phyloP scores from a whole-genome alignment of 2,329 filamentous ascomycete species.

The Arachnomyces sp. region DNA sequence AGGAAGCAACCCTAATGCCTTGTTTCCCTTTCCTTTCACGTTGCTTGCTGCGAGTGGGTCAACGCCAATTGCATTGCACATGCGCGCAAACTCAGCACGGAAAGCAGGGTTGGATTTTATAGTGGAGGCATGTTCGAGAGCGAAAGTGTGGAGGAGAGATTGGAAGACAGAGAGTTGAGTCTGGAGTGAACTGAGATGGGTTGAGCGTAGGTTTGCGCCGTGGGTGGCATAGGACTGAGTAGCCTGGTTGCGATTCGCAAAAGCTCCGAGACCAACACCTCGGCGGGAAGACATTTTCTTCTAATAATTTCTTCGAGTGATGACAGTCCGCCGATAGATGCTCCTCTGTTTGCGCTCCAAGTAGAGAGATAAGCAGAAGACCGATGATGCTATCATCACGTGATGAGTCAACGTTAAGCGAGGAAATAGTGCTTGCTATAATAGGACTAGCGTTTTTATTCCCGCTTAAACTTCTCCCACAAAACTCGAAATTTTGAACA shows the following conservation, averaged over 20 bases:
- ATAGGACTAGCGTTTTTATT: constrained; percentile 23
- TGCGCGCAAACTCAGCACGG: constrained; percentile 92
- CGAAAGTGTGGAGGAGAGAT: constrained; percentile 89
- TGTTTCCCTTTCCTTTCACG: constrained; percentile 41
- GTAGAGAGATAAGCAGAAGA: too few relatives aligned
- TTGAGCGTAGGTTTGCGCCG: constrained; percentile 75
- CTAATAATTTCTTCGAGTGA: too few relatives aligned
- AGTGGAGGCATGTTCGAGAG: constrained; percentile 86
- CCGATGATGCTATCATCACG: too few relatives aligned
- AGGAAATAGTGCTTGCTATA: constrained; percentile 7
- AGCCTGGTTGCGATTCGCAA: constrained; percentile 75
- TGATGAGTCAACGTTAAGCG: too few relatives aligned
- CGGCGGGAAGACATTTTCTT: constrained; percentile 38
- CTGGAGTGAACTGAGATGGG: constrained; percentile 76
- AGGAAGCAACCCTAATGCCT: constrained; percentile 30
- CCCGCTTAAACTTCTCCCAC: constrained; percentile 5
- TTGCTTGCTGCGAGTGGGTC: constrained; percentile 76
- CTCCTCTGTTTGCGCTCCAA: too few relatives aligned
- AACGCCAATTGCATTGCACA: constrained; percentile 95
- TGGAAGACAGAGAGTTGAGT: constrained; percentile 96
- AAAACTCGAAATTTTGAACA: constrained; percentile 3
- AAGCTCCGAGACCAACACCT: constrained; percentile 83
- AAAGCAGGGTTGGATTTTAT: constrained; percentile 94
- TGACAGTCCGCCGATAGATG: too few relatives aligned
- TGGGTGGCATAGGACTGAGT: constrained; percentile 86